Evolutionary conservation across 1,284 basidiomycete genomes (phyloP).

Genomic region (Austroboletus niveus): DNA sequence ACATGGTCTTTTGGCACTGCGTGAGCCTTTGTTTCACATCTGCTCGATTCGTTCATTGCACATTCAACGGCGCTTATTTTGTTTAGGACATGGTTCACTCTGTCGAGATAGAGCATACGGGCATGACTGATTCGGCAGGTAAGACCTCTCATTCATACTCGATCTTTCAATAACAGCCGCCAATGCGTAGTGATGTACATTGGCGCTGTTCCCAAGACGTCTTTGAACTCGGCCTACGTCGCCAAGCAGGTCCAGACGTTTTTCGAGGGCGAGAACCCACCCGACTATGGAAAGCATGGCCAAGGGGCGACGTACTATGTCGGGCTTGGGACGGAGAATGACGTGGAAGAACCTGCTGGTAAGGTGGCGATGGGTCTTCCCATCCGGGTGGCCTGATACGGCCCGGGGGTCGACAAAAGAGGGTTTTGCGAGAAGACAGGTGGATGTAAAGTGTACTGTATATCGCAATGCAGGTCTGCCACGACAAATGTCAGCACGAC

Average conservation of each 20-base stretch:
- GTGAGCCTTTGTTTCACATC: slow-evolving; percentile 28
- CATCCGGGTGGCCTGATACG: too few relatives aligned
- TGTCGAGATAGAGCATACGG: slow-evolving; percentile 73
- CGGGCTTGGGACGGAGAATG: slow-evolving; percentile 23
- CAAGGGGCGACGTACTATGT: slow-evolving; percentile 8
- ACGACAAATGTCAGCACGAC: too few relatives aligned
- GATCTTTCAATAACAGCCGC: neutral
- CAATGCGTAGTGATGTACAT: slow-evolving; percentile 74
- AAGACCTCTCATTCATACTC: slow-evolving; percentile 5
- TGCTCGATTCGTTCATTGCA: neutral
- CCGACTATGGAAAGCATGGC: slow-evolving; percentile 68
- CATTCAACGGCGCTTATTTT: neutral
- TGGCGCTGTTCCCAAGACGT: slow-evolving; percentile 73
- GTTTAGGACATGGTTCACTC: slow-evolving; percentile 71
- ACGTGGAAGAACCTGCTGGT: slow-evolving; percentile 19
- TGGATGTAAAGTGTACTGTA: too few relatives aligned
- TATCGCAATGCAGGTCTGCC: too few relatives aligned
- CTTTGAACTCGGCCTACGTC: slow-evolving; percentile 61
- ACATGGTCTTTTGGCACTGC: slow-evolving; percentile 88
- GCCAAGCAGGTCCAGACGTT: slow-evolving; percentile 62
- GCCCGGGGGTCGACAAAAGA: too few relatives aligned
- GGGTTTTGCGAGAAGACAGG: too few relatives aligned
- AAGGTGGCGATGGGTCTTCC: slow-evolving; percentile 32
- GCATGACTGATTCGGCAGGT: slow-evolving; percentile 71
- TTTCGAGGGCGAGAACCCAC: slow-evolving; percentile 57